A percentile compares a stretch with the other conserved stretches of the same genome.
phyloP scores from a whole-genome alignment of 345 rosid genomes.

The Chamaenerion angustifolium region DNA sequence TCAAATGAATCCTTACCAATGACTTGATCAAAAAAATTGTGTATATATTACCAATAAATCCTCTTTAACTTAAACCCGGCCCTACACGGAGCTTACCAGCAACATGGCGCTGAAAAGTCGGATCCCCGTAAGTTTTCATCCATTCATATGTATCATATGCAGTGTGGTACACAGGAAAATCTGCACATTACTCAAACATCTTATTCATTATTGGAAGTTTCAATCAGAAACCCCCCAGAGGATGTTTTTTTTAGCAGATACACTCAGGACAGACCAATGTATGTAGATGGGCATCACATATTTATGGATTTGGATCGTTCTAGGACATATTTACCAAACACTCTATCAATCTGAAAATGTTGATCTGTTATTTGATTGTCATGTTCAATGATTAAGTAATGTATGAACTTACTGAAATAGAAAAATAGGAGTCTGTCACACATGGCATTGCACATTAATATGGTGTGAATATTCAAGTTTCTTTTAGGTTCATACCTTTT shows the following conservation, averaged over 20 bases:
- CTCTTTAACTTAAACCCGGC: neutral
- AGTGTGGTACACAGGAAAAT: constrained; percentile 90
- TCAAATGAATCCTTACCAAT: no score
- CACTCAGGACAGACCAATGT: no score
- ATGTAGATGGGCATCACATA: no score
- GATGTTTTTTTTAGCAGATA: neutral
- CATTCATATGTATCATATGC: constrained; percentile 79
- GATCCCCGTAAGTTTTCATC: constrained; percentile 65
- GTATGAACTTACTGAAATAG: neutral
- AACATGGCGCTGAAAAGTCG: constrained; percentile 72
- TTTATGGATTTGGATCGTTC: no score
- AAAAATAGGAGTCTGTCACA: neutral
- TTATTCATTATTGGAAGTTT: neutral
- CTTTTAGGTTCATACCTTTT: constrained; percentile 34
- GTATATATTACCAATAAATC: neutral
- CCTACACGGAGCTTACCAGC: constrained; percentile 36
- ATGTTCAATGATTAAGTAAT: no score
- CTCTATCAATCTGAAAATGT: no score
- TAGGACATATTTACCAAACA: no score
- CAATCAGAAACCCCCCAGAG: no score
- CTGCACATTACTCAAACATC: constrained; percentile 21
- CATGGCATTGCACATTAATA: no score
- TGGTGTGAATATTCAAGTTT: neutral
- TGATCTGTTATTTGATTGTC: no score
- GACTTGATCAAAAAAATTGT: no score